These are phyloP conservation scores for Rhizopogon hawkerae DNA, from an alignment of 1,284 basidiomycete species.

Conservation along the genomic window DNA sequence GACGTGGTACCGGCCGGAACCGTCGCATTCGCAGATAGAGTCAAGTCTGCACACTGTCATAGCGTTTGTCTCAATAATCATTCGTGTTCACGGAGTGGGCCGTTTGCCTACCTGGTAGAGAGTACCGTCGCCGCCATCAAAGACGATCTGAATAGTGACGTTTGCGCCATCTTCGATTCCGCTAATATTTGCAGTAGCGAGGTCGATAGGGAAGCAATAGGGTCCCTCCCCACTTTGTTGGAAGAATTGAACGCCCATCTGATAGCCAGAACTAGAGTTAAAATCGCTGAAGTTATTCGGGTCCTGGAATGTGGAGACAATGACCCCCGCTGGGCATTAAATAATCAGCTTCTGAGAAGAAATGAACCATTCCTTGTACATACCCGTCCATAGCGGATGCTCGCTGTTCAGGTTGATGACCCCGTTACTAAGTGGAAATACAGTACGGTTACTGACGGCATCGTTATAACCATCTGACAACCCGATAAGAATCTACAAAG, in stretches of 20 bases:
- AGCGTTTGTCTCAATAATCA: background rate
- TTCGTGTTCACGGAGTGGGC: background rate
- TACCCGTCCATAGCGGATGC: conserved; percentile 35
- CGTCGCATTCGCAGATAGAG: conserved; percentile 20
- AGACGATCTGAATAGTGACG: conserved; percentile 41
- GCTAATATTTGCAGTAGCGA: conserved; percentile 35
- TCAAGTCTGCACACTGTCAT: conserved; percentile 26
- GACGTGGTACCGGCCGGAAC: conserved; percentile 19
- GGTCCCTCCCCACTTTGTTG: conserved; percentile 38
- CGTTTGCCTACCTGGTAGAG: conserved; percentile 40
- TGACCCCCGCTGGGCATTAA: conserved; percentile 28
- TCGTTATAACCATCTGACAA: conserved; percentile 39
- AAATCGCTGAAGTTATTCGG: conserved; percentile 51
- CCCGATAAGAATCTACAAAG: background rate
- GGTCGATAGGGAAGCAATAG: conserved; percentile 47
- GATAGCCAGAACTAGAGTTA: conserved; percentile 30
- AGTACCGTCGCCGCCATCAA: conserved; percentile 43
- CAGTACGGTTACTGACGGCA: conserved; percentile 36
- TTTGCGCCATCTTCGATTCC: conserved; percentile 41
- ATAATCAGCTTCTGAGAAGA: background rate
- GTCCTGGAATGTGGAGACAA: conserved; percentile 36
- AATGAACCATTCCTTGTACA: conserved; percentile 4
- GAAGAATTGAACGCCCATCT: conserved; percentile 34
- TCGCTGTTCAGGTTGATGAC: conserved; percentile 35
- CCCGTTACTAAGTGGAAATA: conserved; percentile 47